Evolutionary conservation across 441 rosid genomes (phyloP), one percentile per base, ranked within the genome.

Genomic region (Populus hybrid): DNA sequence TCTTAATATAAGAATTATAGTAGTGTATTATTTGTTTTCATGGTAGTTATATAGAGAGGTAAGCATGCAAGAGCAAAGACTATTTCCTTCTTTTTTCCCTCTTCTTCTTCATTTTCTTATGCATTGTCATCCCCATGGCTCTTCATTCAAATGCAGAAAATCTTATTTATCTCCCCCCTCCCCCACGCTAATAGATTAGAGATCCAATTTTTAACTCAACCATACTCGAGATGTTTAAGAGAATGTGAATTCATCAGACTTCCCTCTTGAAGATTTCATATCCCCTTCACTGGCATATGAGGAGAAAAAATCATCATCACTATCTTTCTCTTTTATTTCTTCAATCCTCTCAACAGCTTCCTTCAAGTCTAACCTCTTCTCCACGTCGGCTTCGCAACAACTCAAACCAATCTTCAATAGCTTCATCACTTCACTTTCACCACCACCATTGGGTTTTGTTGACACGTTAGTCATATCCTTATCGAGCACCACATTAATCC

Each of bases 371-470:
- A 86, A 70, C 65, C 97, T 85, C 78, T 81, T 78, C 11, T 89
- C 90, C 11, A 71, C 77, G 53, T 93, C 93, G 50, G 80, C 89
- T 75, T 90, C 90, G 21, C 94, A 90, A 72, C 98, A 93, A 26
- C 92, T 75, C 85, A 92, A 77, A 20, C 95, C 98, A 5, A 93
- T 90, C 86, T 89, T 88, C 83, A 93, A 79, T 4, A 93, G 81
- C 74, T 79, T 86, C 14, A 30, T 77, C 92, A 89, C 85, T 76
- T 88, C 87, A 16, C 89, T 82, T 81, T 90, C 89, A 24, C 82
- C 67, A 11, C 82, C 73, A 3, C 73, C 86, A 77, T 89, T 87
- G n/a, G 82, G 83, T 20, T 78, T 81, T 30, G 84, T 87, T 0
- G 46, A 18, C 7, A 53, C 61, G 86, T 5, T 28, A 11, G 34